Evolutionary conservation across 495 filamentous ascomycete genomes (phyloP), one percentile per base, ranked within the genome.

Genomic region (Talaromyces nanjingensis): DNA sequence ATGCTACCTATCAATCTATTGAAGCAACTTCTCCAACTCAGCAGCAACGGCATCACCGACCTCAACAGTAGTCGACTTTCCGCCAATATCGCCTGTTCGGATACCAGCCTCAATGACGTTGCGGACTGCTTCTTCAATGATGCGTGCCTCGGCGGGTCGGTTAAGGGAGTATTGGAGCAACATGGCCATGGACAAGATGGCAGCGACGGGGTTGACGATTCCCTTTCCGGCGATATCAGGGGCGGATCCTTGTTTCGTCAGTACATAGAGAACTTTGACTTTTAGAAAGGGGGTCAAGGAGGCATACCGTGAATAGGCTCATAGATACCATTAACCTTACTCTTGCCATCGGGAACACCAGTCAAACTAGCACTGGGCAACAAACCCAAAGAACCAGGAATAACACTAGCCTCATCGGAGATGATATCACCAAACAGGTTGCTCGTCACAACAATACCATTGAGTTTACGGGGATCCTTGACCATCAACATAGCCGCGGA

Each of bases 371-470:
- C 94, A 75, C 89, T 93, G 9, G 94, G 94, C 72, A 96, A 78
- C 68, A 98, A 75, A 4, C 94, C 94, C 70, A 98, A 84, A 63
- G 87, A 91, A 2, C 94, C 94, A 7, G 93, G 92, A 58, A 98
- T 98, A 31, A 97, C 94, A 73, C 89, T 93, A 7, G 94, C 93
- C 83, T 98, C 94, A 72, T 98, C 94, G 70, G 83, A 89, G 70
- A 98, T 92, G 72, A 98, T 98, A 75, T 98, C 94, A 65, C 94
- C 94, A 72, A 96, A 97, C 66, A 98, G 72, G 75, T 98, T 98
- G 78, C 89, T 93, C 6, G 93, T 96, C 42, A 98, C 87, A 52
- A 98, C 84, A 22, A 98, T 87, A 59, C 94, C 94, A 73, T 98
- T 98, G 56, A 98, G 81, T 59, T 89, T 86, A 24, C 90, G 81